These are phyloP conservation scores for Ogataea ramenticola DNA, from an alignment of 805 yeast genomes.

Conservation along the genomic window DNA sequence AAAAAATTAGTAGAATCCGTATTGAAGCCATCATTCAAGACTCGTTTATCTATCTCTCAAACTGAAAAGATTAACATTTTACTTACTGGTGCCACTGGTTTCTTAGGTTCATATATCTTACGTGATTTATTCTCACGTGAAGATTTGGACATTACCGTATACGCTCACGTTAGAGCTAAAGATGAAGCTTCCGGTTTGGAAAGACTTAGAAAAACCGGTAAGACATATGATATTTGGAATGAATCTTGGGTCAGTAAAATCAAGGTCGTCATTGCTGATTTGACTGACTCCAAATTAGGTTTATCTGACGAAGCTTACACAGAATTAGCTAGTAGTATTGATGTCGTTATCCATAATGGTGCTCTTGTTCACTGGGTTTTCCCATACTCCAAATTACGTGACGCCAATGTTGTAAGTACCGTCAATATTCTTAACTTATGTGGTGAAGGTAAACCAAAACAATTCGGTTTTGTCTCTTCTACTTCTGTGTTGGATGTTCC, in stretches of 20 bases:
- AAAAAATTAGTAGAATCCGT: conserved; percentile 33
- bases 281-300: conserved; percentile 71
- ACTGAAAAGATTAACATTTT: conserved; percentile 42
- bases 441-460: conserved; percentile 74
- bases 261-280: conserved; percentile 75
- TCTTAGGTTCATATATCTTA: conserved; percentile 84
- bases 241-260: conserved; percentile 50
- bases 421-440: conserved; percentile 76
- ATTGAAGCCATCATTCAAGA: conserved; percentile 38
- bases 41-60: conserved; percentile 24
- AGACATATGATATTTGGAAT: conserved; percentile 78
- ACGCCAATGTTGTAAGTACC: conserved; percentile 87
- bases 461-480: conserved; percentile 87
- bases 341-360: conserved; percentile 90
- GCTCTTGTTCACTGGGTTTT: conserved; percentile 99
- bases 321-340: conserved; percentile 50
- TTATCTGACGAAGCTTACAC: conserved; percentile 50
- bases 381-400: conserved; percentile 85
- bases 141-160: conserved; percentile 47
- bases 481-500: conserved; percentile 89
- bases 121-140: conserved; percentile 62
- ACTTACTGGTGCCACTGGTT: conserved; percentile 95
- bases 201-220: conserved; percentile 68
- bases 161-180: conserved; percentile 88
- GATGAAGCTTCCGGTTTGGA: conserved; percentile 61